Evolutionary conservation across 208 protist species (phyloP).

Genomic region (Polymyxa betae): DNA sequence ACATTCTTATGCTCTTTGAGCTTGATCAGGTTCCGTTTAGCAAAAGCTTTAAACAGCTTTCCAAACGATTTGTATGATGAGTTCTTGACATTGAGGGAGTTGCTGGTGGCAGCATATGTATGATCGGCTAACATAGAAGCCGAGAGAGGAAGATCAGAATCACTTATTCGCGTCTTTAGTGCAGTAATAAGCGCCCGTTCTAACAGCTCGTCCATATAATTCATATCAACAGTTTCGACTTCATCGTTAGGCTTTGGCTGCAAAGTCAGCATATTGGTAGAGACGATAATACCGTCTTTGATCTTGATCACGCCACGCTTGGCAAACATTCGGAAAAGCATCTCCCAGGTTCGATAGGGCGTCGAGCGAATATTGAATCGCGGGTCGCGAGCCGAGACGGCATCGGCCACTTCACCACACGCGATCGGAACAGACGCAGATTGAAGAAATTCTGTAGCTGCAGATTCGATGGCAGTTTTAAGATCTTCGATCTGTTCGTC

Average conservation of each 20-base stretch:
- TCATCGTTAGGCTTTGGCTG: background rate
- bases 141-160: background rate
- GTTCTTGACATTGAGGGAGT: background rate
- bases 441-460: background rate
- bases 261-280: background rate
- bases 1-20: background rate
- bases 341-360: constrained; percentile 12
- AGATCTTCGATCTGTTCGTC: background rate
- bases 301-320: background rate
- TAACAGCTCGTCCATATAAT: background rate
- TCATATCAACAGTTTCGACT: background rate
- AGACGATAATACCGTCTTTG: constrained; percentile 18
- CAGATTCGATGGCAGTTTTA: background rate
- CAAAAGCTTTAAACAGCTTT: constrained; percentile 21
- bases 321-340: constrained; percentile 13
- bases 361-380: background rate
- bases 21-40: constrained; percentile 21
- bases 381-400: background rate
- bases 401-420: background rate
- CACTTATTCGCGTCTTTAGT: background rate
- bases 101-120: background rate
- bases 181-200: background rate
- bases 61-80: constrained; percentile 1
- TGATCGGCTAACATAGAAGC: background rate
- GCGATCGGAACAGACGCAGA: background rate